Evolutionary conservation across 2,329 filamentous ascomycete species (phyloP), one percentile per base, ranked within the genome.

Genomic region (Emericellopsis cladophorae): DNA sequence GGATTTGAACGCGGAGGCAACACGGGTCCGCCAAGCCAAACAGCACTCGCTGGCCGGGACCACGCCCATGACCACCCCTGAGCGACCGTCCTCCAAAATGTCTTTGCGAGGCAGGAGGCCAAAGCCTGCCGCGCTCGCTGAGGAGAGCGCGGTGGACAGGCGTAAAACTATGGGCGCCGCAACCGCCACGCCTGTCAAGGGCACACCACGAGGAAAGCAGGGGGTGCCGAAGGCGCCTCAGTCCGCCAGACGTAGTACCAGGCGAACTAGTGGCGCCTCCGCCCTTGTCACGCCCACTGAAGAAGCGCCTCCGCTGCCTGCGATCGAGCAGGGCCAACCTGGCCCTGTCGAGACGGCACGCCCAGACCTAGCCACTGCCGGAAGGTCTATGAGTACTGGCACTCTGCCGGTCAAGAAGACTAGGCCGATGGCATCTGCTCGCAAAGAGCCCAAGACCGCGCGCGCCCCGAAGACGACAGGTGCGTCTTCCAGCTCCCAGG

Each of bases 1-100:
- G 49, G 88, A 95, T 36, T 69, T 96, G 7, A 81, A 82, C 44
- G 74, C 74, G 1, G 79, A 84, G 53, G 77, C 78, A 18, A 75
- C 74, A 41, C 62, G 79, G 49, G 62, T 69, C 46, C 64, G 81
- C 51, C 67, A 73, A 51, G 85, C 90, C 48, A 74, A 77, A 6
- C 76, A 82, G 52, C 72, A 74, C 12, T 58, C 66, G 9, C 61
- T 71, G 24, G 42, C 54, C 26, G 56, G 56, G 5, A 46, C 52
- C 6, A 49, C 57, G 8, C 49, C 54, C 1, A 50, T 54, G 10
- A 48, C 52, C 11, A 46, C 57, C 4, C 46, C 55, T 31, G 59
- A 63, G 3, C 57, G 66, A 11, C 68, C 75, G 6, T 72, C 69
- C n/a, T 61, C 61, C 5, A 72, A 82, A 43, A 84, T 82, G 74